Evolutionary conservation across 441 rosid species (phyloP).

Genomic region (Corymbia calophylla): DNA sequence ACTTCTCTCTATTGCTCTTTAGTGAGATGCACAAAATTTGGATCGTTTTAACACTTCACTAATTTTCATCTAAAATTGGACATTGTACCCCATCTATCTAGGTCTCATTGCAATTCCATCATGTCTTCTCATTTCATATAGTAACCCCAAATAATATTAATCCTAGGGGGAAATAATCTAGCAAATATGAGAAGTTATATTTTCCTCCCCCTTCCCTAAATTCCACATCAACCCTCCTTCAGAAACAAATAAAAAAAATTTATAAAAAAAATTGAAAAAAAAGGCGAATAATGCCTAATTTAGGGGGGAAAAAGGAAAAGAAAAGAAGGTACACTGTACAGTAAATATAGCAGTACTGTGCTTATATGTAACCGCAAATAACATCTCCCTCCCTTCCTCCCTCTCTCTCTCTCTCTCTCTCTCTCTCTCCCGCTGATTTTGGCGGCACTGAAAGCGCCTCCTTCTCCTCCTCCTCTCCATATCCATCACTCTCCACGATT

Average conservation of each 20-base stretch:
- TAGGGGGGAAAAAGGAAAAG: background rate
- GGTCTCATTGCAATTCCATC: background rate
- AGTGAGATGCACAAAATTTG: background rate
- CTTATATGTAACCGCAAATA: constrained; percentile 30
- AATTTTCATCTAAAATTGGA: background rate
- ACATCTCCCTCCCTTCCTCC: constrained; percentile 26
- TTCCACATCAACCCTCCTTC: background rate
- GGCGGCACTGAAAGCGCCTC: constrained; percentile 83
- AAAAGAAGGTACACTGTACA: background rate
- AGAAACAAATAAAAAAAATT: background rate
- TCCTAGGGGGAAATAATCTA: background rate
- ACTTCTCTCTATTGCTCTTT: background rate
- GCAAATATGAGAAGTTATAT: background rate
- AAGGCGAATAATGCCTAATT: background rate
- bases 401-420: constrained; percentile 1
- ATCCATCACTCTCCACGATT: background rate
- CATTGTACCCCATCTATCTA: background rate
- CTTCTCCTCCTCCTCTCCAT: constrained; percentile 8
- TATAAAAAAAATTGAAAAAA: background rate
- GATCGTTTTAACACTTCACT: background rate
- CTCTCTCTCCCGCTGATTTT: constrained; percentile 56
- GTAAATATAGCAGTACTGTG: background rate
- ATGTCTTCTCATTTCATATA: background rate
- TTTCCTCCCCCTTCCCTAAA: background rate
- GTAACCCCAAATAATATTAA: background rate